phyloP scores from a whole-genome alignment of 371 early-diverging fungal species.

The Nematocida sp. region DNA sequence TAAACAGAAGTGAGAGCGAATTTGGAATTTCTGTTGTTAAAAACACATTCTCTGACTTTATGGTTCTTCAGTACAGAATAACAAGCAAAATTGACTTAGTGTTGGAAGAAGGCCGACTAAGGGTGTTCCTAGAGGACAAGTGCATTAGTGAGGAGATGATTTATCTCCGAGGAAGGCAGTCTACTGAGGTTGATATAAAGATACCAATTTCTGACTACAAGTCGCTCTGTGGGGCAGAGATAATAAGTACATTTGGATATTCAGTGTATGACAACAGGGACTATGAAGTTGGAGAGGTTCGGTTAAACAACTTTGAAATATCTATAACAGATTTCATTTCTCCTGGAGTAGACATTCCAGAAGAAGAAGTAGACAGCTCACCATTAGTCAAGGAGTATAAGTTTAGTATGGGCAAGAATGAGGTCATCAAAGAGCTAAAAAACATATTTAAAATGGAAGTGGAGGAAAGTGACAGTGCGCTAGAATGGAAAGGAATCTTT shows the following conservation, averaged over 20 bases:
- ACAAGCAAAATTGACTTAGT: constrained; percentile 45
- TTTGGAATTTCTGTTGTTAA: constrained; percentile 47
- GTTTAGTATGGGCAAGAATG: constrained; percentile 25
- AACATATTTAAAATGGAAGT: constrained; percentile 36
- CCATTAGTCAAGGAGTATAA: constrained; percentile 50
- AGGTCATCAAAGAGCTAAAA: constrained; percentile 43
- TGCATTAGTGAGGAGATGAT: constrained; percentile 26
- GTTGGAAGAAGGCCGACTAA: constrained; percentile 43
- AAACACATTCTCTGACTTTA: constrained; percentile 34
- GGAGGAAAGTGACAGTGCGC: constrained; percentile 8
- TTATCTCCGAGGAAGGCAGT: constrained; percentile 32
- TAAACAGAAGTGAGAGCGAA: constrained; percentile 55
- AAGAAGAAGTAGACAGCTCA: neutral
- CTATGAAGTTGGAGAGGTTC: constrained; percentile 52
- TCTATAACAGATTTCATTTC: constrained; percentile 23
- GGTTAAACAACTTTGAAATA: constrained; percentile 34
- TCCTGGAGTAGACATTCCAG: neutral
- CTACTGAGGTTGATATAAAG: constrained; percentile 3
- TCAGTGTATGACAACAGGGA: constrained; percentile 50
- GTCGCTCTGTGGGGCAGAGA: constrained; percentile 4
- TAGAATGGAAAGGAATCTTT: constrained; percentile 38
- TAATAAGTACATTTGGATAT: constrained; percentile 43
- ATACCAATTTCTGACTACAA: constrained; percentile 15
- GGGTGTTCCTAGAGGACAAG: constrained; percentile 22
- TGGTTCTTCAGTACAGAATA: constrained; percentile 40